Conservation (phyloP, 345 rosid genomes). For the Eucalyptus cladocalyx region DNA sequence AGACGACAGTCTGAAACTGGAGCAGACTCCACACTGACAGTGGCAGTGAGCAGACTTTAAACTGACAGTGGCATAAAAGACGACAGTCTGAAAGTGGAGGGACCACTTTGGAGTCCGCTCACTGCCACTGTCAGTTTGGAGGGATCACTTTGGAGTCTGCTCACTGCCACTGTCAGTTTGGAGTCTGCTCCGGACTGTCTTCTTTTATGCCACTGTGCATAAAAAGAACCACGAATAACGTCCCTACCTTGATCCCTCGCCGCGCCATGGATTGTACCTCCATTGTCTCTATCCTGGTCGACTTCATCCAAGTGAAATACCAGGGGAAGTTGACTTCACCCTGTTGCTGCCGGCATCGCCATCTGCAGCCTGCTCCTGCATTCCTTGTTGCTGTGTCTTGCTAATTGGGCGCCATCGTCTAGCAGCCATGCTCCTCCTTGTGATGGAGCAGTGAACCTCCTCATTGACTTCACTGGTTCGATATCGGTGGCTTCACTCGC, state of each 20-base stretch:
- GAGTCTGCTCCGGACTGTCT: too few relatives aligned
- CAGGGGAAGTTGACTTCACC: not conserved
- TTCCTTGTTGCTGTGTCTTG: fast-evolving
- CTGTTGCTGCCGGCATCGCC: not conserved
- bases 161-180: too few relatives aligned
- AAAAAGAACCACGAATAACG: not conserved
- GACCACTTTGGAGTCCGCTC: too few relatives aligned
- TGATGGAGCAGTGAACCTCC: not conserved
- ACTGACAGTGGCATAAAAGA: too few relatives aligned
- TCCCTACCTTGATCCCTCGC: fast-evolving
- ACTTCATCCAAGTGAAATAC: not conserved
- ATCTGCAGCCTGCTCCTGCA: not conserved
- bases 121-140: too few relatives aligned
- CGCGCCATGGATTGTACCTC: not conserved
- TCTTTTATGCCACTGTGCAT: too few relatives aligned
- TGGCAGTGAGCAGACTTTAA: too few relatives aligned
- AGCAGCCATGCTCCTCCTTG: not conserved
- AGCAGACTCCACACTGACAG: too few relatives aligned
- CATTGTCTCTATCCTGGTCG: not conserved
- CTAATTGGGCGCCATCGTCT: not conserved
- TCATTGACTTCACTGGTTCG: fast-evolving
- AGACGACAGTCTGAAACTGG: too few relatives aligned
- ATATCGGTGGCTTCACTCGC: not conserved
- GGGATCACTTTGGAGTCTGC: too few relatives aligned
- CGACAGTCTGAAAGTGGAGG: too few relatives aligned